phyloP scores from a whole-genome alignment of 768 basidiomycete genomes.

The Lentinula aciculospora region DNA sequence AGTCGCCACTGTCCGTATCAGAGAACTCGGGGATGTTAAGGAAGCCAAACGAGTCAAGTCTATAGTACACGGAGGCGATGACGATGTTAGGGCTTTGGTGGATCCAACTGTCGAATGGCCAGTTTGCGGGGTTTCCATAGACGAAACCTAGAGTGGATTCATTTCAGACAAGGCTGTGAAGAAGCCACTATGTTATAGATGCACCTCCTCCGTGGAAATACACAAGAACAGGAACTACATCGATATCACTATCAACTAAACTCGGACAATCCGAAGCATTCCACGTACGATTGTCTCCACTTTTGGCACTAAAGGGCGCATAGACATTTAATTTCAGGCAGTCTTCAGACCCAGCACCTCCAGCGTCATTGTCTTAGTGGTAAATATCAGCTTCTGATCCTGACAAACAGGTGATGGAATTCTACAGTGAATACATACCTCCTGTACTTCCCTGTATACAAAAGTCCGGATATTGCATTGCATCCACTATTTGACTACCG shows the following conservation, averaged over 20 bases:
- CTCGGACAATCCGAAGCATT: neutral
- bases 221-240: conserved; percentile 12
- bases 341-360: conserved; percentile 63
- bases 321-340: conserved; percentile 67
- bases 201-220: conserved; percentile 48
- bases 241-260: conserved; percentile 21
- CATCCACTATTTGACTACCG: conserved; percentile 38
- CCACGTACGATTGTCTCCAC: conserved; percentile 40
- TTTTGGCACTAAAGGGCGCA: conserved; percentile 40
- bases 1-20: conserved; percentile 33
- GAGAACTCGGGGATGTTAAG: conserved; percentile 44
- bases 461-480: conserved; percentile 47
- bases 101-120: conserved; percentile 65
- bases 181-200: neutral
- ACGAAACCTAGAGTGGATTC: conserved; percentile 36
- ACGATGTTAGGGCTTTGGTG: conserved; percentile 58
- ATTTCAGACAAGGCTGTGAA: neutral
- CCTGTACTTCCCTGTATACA: conserved; percentile 56
- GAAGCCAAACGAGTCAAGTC: conserved; percentile 60
- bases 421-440: conserved; percentile 27
- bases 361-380: conserved; percentile 43
- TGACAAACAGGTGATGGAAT: neutral
- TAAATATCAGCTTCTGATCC: neutral
- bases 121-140: conserved; percentile 57
- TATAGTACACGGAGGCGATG: conserved; percentile 63